Conservation (phyloP, 192 early-diverging fungal species). For the Diversispora epigaea region DNA sequence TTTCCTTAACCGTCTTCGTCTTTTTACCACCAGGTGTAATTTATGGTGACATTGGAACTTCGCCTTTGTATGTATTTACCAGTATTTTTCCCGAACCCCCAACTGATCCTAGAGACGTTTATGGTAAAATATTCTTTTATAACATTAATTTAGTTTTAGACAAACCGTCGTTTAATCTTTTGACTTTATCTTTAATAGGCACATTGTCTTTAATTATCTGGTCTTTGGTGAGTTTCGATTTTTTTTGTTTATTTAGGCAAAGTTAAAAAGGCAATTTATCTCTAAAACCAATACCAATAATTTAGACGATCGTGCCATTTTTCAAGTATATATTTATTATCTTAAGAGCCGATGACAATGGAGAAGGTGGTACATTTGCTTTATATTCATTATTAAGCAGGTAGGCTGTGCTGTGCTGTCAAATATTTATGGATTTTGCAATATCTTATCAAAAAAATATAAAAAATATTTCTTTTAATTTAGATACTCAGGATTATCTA, state of each 20-base stretch:
- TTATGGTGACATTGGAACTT: too few species aligned
- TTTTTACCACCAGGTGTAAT: too few species aligned
- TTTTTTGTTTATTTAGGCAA: background rate
- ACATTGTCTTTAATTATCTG: slow-evolving; percentile 7
- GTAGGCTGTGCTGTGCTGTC: slow-evolving; percentile 4
- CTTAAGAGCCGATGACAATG: slow-evolving; percentile 56
- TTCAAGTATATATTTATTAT: slow-evolving; percentile 30
- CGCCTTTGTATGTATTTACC: too few species aligned
- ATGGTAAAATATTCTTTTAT: too few species aligned
- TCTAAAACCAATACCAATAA: slow-evolving; percentile 36
- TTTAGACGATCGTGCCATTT: slow-evolving; percentile 30
- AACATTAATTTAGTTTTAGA: too few species aligned
- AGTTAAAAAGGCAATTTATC: background rate
- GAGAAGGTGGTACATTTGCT: slow-evolving; percentile 60
- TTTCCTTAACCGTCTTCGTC: too few species aligned
- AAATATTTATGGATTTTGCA: background rate
- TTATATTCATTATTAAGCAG: slow-evolving; percentile 47
- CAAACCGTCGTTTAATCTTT: too few species aligned
- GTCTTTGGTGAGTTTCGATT: slow-evolving; percentile 15
- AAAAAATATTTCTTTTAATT: background rate
- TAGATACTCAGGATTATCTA: slow-evolving; percentile 6
- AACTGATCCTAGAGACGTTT: too few species aligned
- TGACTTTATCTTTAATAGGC: background rate
- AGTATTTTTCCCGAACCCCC: too few species aligned
- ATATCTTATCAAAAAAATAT: background rate